phyloP scores from a whole-genome alignment of 495 filamentous ascomycete species.

The Penicillium riverlandense region DNA sequence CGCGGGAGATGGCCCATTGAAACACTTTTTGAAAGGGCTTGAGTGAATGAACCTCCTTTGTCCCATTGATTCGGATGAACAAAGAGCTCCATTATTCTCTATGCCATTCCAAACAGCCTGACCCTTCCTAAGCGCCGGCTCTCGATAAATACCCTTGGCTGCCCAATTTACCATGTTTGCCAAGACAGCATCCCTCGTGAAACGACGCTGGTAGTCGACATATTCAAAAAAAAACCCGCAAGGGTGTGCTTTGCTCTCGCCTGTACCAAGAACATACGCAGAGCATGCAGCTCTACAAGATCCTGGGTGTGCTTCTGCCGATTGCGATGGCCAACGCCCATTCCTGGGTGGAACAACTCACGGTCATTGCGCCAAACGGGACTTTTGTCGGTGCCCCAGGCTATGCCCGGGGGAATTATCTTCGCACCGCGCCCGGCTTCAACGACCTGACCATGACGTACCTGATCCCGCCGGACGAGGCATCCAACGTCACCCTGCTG shows the following conservation, averaged over 20 bases:
- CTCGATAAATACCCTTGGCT: too few relatives aligned
- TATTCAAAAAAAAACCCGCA: background rate
- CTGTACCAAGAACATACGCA: background rate
- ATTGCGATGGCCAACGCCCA: conserved; percentile 45
- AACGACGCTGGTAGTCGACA: background rate
- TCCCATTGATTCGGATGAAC: background rate
- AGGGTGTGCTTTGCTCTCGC: background rate
- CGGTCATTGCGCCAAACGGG: conserved; percentile 64
- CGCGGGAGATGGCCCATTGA: background rate
- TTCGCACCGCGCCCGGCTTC: conserved; percentile 41
- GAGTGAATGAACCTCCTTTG: conserved; percentile 2
- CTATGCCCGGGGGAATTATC: conserved; percentile 55
- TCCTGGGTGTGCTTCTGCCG: conserved; percentile 15
- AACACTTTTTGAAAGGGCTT: background rate
- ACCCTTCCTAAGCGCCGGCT: too few relatives aligned
- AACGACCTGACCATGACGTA: conserved; percentile 44
- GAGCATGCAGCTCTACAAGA: background rate
- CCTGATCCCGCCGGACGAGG: conserved; percentile 45
- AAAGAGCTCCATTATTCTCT: background rate
- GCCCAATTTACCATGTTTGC: too few relatives aligned
- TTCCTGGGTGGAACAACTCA: conserved; percentile 72
- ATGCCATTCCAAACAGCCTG: too few relatives aligned
- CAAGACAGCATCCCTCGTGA: background rate
- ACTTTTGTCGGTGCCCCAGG: conserved; percentile 63
- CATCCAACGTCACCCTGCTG: conserved; percentile 18